Percentiles rank a stretch among this genome's conserved stretches.
phyloP scores from a whole-genome alignment of 2,329 filamentous ascomycete species.

The Colletotrichum gloeosporioides region DNA sequence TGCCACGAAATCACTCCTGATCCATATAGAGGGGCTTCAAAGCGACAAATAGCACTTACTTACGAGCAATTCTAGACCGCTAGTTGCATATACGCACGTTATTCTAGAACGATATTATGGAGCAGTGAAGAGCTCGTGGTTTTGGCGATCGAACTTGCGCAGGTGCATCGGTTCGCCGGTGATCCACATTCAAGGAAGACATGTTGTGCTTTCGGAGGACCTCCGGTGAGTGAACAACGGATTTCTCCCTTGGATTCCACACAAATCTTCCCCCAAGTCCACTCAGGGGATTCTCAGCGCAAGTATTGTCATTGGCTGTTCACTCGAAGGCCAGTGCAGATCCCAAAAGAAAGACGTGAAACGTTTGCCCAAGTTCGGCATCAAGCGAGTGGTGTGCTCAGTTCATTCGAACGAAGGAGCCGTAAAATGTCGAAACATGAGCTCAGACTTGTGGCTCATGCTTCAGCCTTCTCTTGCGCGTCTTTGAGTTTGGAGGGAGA shows the following conservation, averaged over 20 bases:
- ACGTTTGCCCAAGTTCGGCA: not conserved
- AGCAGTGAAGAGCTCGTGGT: not conserved
- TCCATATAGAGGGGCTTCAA: not conserved
- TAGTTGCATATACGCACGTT: not conserved
- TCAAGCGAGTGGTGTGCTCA: not conserved
- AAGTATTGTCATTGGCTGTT: not conserved
- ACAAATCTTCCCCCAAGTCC: not conserved
- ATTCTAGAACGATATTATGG: not conserved
- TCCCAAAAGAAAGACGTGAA: not conserved
- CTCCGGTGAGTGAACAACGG: not conserved
- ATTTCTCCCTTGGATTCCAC: not conserved
- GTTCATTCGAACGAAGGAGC: not conserved
- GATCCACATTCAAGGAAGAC: not conserved
- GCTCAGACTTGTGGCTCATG: constrained; percentile 5
- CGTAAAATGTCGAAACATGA: not conserved
- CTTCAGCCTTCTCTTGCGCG: not conserved
- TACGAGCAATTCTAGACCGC: not conserved
- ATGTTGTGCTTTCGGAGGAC: not conserved
- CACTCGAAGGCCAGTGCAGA: not conserved
- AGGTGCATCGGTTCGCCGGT: not conserved
- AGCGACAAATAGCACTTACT: not conserved
- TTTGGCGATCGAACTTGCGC: not conserved
- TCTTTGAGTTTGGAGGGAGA: not conserved
- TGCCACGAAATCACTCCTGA: not conserved
- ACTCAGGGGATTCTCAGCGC: not conserved